These are phyloP conservation scores for Linnemannia hyalina DNA, from an alignment of 192 early-diverging fungal species.

Conservation along the genomic window DNA sequence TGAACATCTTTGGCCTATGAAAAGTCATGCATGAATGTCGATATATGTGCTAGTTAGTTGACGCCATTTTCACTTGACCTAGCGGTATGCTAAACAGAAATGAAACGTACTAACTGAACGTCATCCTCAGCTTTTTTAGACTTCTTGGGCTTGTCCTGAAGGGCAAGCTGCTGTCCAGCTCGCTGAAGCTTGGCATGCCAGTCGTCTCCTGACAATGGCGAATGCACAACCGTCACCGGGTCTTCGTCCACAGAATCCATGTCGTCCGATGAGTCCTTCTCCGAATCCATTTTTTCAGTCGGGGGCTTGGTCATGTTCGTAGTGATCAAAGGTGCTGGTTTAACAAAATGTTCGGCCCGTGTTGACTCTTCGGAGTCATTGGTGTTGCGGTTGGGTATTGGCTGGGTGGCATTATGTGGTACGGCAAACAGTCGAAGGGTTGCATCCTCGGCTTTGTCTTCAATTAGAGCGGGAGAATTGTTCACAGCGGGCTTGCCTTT, in stretches of 20 bases:
- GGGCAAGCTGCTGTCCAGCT: slow-evolving; percentile 30
- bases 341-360: slow-evolving; percentile 1
- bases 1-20: slow-evolving; percentile 64
- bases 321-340: slow-evolving; percentile 9
- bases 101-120: slow-evolving; percentile 58
- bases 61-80: background rate
- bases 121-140: slow-evolving; percentile 47
- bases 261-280: slow-evolving; percentile 11
- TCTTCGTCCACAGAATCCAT: slow-evolving; percentile 23
- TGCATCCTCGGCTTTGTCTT: slow-evolving; percentile 61
- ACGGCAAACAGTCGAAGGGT: slow-evolving; percentile 48
- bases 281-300: slow-evolving; percentile 11
- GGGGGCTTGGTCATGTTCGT: background rate
- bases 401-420: background rate
- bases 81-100: background rate
- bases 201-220: slow-evolving; percentile 34
- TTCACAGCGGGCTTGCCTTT: slow-evolving; percentile 9
- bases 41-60: background rate
- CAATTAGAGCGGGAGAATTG: slow-evolving; percentile 17
- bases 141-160: slow-evolving; percentile 17
- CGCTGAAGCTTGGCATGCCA: slow-evolving; percentile 42
- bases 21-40: background rate
- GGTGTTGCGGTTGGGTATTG: slow-evolving; percentile 18
- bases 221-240: slow-evolving; percentile 37
- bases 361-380: slow-evolving; percentile 14